These are phyloP conservation scores for Straminergon stramineum DNA, from an alignment of 225 moss, liverwort and hornwort genomes.

Conservation along the genomic window DNA sequence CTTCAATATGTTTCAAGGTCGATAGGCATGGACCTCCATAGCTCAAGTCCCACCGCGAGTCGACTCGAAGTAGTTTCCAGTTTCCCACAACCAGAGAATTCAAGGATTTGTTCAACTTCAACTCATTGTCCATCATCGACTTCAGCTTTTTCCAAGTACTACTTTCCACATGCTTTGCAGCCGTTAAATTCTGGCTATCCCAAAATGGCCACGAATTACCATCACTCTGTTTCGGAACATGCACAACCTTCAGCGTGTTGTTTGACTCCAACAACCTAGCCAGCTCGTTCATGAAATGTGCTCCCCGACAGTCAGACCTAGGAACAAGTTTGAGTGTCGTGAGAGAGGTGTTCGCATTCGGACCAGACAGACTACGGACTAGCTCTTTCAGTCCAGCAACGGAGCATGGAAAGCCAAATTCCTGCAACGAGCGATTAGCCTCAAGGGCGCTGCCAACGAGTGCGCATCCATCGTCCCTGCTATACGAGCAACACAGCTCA, in stretches of 20 bases:
- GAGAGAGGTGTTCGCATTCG: background rate
- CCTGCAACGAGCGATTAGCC: background rate
- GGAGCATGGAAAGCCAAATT: conserved; percentile 8
- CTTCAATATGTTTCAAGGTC: background rate
- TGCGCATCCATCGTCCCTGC: background rate
- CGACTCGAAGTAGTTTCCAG: background rate
- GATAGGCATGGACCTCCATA: background rate
- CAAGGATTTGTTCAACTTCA: background rate
- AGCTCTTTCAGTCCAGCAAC: background rate
- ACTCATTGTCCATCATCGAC: background rate
- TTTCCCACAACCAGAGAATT: conserved; percentile 3
- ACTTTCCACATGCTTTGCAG: background rate
- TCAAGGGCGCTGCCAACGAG: background rate
- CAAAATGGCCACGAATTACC: background rate
- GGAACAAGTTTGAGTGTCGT: background rate
- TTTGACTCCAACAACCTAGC: background rate
- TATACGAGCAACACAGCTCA: background rate
- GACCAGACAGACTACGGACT: background rate
- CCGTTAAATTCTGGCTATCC: background rate
- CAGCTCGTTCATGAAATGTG: background rate
- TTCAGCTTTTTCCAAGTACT: background rate
- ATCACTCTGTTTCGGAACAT: background rate
- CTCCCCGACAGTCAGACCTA: background rate
- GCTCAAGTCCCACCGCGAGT: background rate
- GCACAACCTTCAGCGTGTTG: background rate